A percentile compares a stretch with the other conserved stretches of the same genome.
Evolutionary conservation across 352 stramenopile species (phyloP).

Genomic region (Globisporangium parvum): DNA sequence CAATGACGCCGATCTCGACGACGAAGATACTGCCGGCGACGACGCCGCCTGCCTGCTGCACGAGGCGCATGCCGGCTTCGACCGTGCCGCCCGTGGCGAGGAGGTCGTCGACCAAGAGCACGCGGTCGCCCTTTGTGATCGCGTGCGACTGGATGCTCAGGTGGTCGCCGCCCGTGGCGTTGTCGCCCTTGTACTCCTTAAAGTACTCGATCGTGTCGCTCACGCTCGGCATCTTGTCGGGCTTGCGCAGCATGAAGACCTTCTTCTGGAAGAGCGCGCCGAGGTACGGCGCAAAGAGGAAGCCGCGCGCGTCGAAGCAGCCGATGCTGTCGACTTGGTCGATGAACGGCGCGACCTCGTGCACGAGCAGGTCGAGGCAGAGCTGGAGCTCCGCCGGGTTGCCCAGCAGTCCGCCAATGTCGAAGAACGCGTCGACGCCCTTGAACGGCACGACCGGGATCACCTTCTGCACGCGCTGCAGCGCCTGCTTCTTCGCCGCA

Average conservation of each 20-base stretch:
- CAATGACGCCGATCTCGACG: conserved; percentile 88
- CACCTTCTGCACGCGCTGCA: conserved; percentile 70
- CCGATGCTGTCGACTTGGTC: conserved; percentile 75
- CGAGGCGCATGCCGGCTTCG: conserved; percentile 79
- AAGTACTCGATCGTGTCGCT: conserved; percentile 90
- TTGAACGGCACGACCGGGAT: conserved; percentile 97
- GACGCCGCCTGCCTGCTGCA: conserved; percentile 79
- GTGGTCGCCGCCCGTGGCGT: conserved; percentile 69
- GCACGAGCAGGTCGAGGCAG: conserved; percentile 92
- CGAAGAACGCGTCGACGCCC: conserved; percentile 94
- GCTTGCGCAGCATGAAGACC: conserved; percentile 98
- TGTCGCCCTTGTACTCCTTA: conserved; percentile 91
- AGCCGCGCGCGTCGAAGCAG: conserved; percentile 95
- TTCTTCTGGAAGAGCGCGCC: conserved; percentile 94
- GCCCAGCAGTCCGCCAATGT: conserved; percentile 93
- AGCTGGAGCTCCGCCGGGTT: conserved; percentile 86
- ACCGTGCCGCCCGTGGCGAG: conserved; percentile 96
- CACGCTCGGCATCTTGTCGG: conserved; percentile 95
- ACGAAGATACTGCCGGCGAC: conserved; percentile 93
- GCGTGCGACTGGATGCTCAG: conserved; percentile 85
- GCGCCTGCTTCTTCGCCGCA: conserved; percentile 41
- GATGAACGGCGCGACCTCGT: conserved; percentile 48
- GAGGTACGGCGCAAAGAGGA: conserved; percentile 94
- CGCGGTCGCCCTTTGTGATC: conserved; percentile 69
- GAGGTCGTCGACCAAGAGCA: conserved; percentile 97